Base-by-base conservation (phyloP, 2,329 filamentous ascomycete genomes). In the Diplodia sapinea region DNA sequence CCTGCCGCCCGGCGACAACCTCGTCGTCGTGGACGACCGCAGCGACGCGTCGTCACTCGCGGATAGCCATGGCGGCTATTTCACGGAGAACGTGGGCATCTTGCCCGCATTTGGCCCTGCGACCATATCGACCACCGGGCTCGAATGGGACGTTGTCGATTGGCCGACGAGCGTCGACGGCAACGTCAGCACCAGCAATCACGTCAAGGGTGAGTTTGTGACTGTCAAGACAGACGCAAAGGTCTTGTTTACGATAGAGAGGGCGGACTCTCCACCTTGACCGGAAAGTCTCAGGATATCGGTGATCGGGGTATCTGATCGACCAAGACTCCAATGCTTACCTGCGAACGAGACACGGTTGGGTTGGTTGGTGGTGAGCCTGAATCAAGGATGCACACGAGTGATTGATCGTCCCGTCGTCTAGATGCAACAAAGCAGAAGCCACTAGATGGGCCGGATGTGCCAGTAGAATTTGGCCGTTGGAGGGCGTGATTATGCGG, bases 91-190 rank as follows among this genome's bases (percentile, higher is more conserved):
- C 75, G 86, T 96, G 36, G 95, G 95, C 11, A 91, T 99, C 70
- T 83, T 99, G 49, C 95, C 95, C 0, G 81, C 98, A 26, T 90
- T 89, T 67, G 91, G 89, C n/a, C 87, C 89, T 3, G 90, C 91
- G 56, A 78, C 85, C n/a, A 93, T 99, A 72, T 90, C 88, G 8
- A 96, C 92, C 0, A 80, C 83, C 15, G 95, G 95, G 0, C 82
- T 98, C 23, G 89, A 96, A 76, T 99, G 95, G 95, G 93, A 99
- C 79, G 91, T 99, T 1, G 76, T 84, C 68, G 83, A 92, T 69
- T 97, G 94, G 93, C 80, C 86, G 71, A 97, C 82, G 26, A 77
- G 80, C 61, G 81, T 84, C 75, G 82, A 82, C 17, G 77, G 78
- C 2, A 78, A 81, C 68, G 78, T 84, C 68, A 84, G 82, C 70